Conservation (phyloP, 2,329 filamentous ascomycete species). For the Curvularia verruculosa region DNA sequence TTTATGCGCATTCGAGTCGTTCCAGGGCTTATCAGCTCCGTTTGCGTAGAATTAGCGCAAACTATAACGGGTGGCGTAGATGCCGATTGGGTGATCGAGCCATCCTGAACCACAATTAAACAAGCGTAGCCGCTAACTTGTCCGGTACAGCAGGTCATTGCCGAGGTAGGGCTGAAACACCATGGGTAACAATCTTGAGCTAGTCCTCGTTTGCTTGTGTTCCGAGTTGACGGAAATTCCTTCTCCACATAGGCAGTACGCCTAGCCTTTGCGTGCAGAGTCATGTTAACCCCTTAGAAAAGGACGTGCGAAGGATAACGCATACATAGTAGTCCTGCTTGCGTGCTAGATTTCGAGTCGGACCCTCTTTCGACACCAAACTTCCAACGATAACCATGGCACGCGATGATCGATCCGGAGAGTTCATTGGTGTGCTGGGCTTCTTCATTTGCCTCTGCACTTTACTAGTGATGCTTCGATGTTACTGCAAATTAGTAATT, state of each 20-base stretch:
- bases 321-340: not conserved
- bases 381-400: constrained; percentile 12
- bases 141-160: not conserved
- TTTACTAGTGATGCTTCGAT: constrained; percentile 22
- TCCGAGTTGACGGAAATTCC: constrained; percentile 1
- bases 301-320: not conserved
- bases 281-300: constrained; percentile 5
- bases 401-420: constrained; percentile 22
- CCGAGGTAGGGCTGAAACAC: not conserved
- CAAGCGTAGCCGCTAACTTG: not conserved
- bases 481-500: constrained; percentile 24
- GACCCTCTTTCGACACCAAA: not conserved
- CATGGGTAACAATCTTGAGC: not conserved
- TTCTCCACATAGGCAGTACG: not conserved
- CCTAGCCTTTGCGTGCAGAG: not conserved
- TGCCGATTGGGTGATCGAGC: not conserved
- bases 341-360: not conserved
- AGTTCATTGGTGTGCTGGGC: constrained; percentile 23
- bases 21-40: not conserved
- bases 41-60: not conserved
- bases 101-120: not conserved
- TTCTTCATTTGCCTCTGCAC: constrained; percentile 25
- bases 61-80: not conserved
- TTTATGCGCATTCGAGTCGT: not conserved
- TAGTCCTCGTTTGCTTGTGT: not conserved